phyloP scores from a whole-genome alignment of 352 stramenopile genomes.

The Bremia lactucae region DNA sequence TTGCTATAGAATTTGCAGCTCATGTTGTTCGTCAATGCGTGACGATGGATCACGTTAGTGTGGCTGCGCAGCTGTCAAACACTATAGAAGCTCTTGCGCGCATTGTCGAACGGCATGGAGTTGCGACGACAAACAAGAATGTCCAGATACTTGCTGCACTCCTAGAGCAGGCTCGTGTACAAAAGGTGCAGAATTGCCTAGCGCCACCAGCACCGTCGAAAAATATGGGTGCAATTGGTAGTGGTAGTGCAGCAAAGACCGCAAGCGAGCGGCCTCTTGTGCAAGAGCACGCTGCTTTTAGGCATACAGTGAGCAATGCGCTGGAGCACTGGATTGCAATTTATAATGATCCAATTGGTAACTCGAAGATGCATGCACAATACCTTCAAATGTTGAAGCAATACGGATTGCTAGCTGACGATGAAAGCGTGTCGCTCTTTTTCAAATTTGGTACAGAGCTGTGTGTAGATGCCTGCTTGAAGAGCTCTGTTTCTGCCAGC shows the following conservation, averaged over 20 bases:
- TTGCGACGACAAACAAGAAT: slow-evolving; percentile 69
- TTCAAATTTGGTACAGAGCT: slow-evolving; percentile 94
- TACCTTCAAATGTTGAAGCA: slow-evolving; percentile 96
- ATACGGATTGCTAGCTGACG: slow-evolving; percentile 91
- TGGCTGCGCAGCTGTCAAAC: slow-evolving; percentile 87
- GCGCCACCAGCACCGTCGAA: slow-evolving; percentile 22
- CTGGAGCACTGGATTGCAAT: slow-evolving; percentile 98
- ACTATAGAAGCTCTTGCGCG: slow-evolving; percentile 86
- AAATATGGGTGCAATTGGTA: slow-evolving; percentile 49
- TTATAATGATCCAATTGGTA: slow-evolving; percentile 87
- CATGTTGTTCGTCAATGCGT: slow-evolving; percentile 90
- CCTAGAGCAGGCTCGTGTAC: slow-evolving; percentile 63
- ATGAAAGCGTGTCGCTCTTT: slow-evolving; percentile 96
- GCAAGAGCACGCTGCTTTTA: slow-evolving; percentile 73
- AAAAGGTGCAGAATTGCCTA: slow-evolving; percentile 29
- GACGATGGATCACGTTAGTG: slow-evolving; percentile 87
- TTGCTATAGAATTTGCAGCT: slow-evolving; percentile 95
- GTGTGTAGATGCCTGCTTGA: slow-evolving; percentile 94
- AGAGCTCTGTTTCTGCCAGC: slow-evolving; percentile 55
- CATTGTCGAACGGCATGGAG: slow-evolving; percentile 76
- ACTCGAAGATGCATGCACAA: slow-evolving; percentile 93
- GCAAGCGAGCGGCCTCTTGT: slow-evolving; percentile 31
- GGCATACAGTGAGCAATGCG: slow-evolving; percentile 84
- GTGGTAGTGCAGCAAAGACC: slow-evolving; percentile 22
- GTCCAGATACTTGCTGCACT: slow-evolving; percentile 74